Base-by-base conservation (phyloP, 345 rosid genomes). In the Balakata baccata region DNA sequence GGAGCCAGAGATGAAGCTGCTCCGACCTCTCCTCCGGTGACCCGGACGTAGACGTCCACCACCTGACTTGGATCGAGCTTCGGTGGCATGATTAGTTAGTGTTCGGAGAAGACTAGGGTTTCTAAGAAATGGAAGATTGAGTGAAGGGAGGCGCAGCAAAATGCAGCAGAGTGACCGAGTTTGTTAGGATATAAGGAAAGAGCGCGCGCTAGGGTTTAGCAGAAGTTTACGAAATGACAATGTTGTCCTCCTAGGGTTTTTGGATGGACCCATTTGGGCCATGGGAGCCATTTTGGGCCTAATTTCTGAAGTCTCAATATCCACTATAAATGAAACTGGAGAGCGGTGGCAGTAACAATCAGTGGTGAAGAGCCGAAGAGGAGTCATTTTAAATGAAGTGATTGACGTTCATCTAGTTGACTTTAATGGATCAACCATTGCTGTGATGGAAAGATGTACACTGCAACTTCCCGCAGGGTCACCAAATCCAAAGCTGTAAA, bases 21-120 rank as follows among this genome's bases (percentile, higher is more conserved):
- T 3, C 76, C 76, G 7, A 73, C 76, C 52, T 73, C 76, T 5
- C 76, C 76, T 16, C 76, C 76, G 41, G 76, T 73, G 38, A 73
- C 76, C 14, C 76, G 47, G 63, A 73, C 76, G 63, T 18, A 73
- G 5, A 73, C 76, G 38, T 73, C 76, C 8, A 73, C 69, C 23
- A 73, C 76, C 63, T 73, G 76, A 23, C 61, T 49, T 17, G 76
- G 76, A 38, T 73, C 76, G 23, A 73, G 54, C 61, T 73, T 73
- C 1, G 76, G 76, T 45, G 76, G 76, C 76, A 64, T 64, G 46
- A 18, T 62, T 46, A 2, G 25, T 6, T 10, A 3, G 37, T 10
- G 74, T 11, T 34, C 1, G 16, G 20, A 41, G 14, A 29, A 59
- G 16, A 47, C n/a, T 47, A 72, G 68, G 59, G 68, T 34, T 58